Evolutionary conservation across 2,329 filamentous ascomycete genomes (phyloP).

Genomic region (Sclerotinia spermophila): DNA sequence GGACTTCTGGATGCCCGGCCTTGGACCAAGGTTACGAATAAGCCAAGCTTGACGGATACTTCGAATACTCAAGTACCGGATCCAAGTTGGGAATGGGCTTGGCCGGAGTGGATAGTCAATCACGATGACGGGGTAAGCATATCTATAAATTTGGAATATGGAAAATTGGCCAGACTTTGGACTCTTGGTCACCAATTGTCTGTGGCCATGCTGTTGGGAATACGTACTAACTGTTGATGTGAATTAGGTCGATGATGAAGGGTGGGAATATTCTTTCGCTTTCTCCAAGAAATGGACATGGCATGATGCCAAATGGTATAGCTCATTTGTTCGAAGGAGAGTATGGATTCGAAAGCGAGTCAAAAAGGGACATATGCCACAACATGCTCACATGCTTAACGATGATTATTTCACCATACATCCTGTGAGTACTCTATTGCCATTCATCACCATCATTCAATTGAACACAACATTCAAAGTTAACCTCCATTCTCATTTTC

Average conservation of each 20-base stretch:
- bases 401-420: constrained; percentile 78
- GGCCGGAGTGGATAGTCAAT: constrained; percentile 61
- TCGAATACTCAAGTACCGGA: constrained; percentile 89
- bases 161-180: not conserved
- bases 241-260: constrained; percentile 64
- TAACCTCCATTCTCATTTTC: not conserved
- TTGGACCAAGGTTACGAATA: constrained; percentile 73
- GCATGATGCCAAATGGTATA: constrained; percentile 91
- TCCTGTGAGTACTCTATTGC: constrained; percentile 43
- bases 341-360: constrained; percentile 82
- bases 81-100: constrained; percentile 89
- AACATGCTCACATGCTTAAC: constrained; percentile 63
- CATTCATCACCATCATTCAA: not conserved
- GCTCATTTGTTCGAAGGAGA: constrained; percentile 86
- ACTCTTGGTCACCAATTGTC: not conserved
- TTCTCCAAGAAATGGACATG: constrained; percentile 73
- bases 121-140: constrained; percentile 66
- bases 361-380: constrained; percentile 50
- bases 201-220: not conserved
- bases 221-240: not conserved
- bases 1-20: constrained; percentile 79
- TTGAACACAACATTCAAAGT: no score
- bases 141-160: not conserved
- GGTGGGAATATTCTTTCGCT: constrained; percentile 94
- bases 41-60: constrained; percentile 62